phyloP scores from a whole-genome alignment of 352 stramenopile species.

The Thalassiosira hispida region DNA sequence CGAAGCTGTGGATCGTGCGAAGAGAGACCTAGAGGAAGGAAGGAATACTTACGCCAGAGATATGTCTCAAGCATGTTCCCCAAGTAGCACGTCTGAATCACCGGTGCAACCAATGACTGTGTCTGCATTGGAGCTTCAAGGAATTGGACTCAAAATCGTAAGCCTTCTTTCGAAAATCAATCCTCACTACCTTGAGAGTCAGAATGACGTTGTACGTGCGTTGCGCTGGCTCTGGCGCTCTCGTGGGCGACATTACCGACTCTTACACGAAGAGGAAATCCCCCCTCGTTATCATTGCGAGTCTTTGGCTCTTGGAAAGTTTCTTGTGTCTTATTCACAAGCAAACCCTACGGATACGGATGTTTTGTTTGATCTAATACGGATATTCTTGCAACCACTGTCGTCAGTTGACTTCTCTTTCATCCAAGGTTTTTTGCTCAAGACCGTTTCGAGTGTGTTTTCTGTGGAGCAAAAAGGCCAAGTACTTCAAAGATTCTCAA shows the following conservation, averaged over 20 bases:
- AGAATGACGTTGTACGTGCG: slow-evolving; percentile 90
- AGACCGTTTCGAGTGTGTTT: slow-evolving; percentile 62
- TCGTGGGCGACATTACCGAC: slow-evolving; percentile 86
- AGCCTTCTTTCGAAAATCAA: slow-evolving; percentile 85
- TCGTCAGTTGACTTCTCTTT: slow-evolving; percentile 94
- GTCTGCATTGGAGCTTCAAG: slow-evolving; percentile 92
- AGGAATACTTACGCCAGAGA: slow-evolving; percentile 53
- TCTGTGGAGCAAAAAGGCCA: slow-evolving; percentile 59
- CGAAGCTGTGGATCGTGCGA: slow-evolving; percentile 30
- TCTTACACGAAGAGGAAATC: slow-evolving; percentile 82
- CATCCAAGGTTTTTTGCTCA: slow-evolving; percentile 88
- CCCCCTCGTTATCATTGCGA: slow-evolving; percentile 92
- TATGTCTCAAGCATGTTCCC: slow-evolving; percentile 41
- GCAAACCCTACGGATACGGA: slow-evolving; percentile 91
- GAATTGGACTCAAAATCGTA: slow-evolving; percentile 93
- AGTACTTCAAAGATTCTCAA: slow-evolving; percentile 19
- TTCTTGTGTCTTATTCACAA: slow-evolving; percentile 93
- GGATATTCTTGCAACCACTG: slow-evolving; percentile 83
- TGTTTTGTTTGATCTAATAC: slow-evolving; percentile 94
- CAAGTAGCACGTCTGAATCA: slow-evolving; percentile 13
- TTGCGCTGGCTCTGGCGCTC: slow-evolving; percentile 93
- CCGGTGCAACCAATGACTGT: slow-evolving; percentile 79
- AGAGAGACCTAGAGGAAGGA: slow-evolving; percentile 55
- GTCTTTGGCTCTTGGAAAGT: slow-evolving; percentile 93
- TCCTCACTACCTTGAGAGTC: slow-evolving; percentile 88